These are phyloP conservation scores for Ophiosphaerella korrae DNA, from an alignment of 2,329 filamentous ascomycete genomes.

Conservation along the genomic window DNA sequence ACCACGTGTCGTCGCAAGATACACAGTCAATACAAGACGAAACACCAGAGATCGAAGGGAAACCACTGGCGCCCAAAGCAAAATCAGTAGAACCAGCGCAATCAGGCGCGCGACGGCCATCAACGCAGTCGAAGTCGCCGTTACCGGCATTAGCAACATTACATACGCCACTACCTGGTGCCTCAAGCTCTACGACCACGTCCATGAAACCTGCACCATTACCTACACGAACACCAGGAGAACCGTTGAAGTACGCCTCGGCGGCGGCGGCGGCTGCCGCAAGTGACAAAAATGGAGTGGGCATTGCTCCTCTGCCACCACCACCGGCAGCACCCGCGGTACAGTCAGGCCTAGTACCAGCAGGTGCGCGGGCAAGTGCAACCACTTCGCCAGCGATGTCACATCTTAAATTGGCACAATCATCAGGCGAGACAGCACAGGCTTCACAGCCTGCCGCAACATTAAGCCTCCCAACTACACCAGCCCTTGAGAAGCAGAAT, in stretches of 20 bases:
- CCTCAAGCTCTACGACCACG: slow-evolving; percentile 63
- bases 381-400: slow-evolving; percentile 59
- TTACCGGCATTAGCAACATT: slow-evolving; percentile 90
- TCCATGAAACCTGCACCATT: slow-evolving; percentile 92
- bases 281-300: slow-evolving; percentile 84
- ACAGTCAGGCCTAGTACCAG: slow-evolving; percentile 52
- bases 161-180: slow-evolving; percentile 71
- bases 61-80: slow-evolving; percentile 57
- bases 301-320: slow-evolving; percentile 90
- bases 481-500: slow-evolving; percentile 52
- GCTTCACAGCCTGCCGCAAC: slow-evolving; percentile 52
- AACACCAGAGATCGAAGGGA: slow-evolving; percentile 60
- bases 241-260: slow-evolving; percentile 94
- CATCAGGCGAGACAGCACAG: slow-evolving; percentile 44
- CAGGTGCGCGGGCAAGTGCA: slow-evolving; percentile 60
- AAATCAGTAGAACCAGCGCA: slow-evolving; percentile 66
- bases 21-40: slow-evolving; percentile 92
- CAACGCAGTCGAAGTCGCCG: slow-evolving; percentile 89
- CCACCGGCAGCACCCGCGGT: slow-evolving; percentile 68
- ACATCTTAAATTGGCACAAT: slow-evolving; percentile 48
- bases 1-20: slow-evolving; percentile 93
- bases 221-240: slow-evolving; percentile 82
- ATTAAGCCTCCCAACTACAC: slow-evolving; percentile 53
- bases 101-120: slow-evolving; percentile 70
- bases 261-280: slow-evolving; percentile 92